phyloP scores from a whole-genome alignment of 805 yeast species.

The Tetrapisispora phaffii region DNA sequence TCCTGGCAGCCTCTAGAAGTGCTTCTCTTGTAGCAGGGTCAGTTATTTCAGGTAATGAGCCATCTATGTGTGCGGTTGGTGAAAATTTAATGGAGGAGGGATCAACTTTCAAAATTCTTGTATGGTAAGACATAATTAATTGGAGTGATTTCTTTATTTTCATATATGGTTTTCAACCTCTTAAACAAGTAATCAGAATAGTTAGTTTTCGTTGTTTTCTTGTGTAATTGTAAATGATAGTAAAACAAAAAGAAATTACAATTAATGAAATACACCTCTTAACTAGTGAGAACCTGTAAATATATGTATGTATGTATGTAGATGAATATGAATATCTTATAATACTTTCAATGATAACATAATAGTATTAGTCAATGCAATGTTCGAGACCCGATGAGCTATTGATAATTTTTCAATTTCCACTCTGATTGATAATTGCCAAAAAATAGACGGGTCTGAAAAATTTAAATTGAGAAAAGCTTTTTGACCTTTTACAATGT shows the following conservation, averaged over 20 bases:
- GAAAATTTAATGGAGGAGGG: slow-evolving; percentile 42
- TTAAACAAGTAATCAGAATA: neutral
- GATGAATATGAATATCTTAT: too few relatives aligned
- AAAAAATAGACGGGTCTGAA: too few relatives aligned
- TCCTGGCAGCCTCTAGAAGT: slow-evolving; percentile 48
- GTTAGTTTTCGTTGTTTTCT: too few relatives aligned
- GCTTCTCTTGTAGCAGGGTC: slow-evolving; percentile 45
- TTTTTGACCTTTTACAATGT: too few relatives aligned
- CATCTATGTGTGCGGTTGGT: slow-evolving; percentile 28
- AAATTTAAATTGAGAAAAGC: too few relatives aligned
- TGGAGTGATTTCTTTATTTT: neutral
- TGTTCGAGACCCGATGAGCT: neutral
- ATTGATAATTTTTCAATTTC: neutral
- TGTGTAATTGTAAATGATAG: too few relatives aligned
- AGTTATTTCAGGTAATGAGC: slow-evolving; percentile 35
- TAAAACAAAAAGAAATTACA: too few relatives aligned
- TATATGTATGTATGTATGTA: too few relatives aligned
- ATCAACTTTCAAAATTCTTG: slow-evolving; percentile 46
- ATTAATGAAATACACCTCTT: too few relatives aligned
- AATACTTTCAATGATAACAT: too few relatives aligned
- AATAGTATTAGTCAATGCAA: neutral
- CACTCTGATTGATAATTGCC: too few relatives aligned
- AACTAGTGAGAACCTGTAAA: too few relatives aligned
- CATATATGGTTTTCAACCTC: neutral
- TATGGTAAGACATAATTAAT: slow-evolving; percentile 18